Percentiles rank a stretch among this genome's conserved stretches.
Conservation (phyloP, 2,329 filamentous ascomycete genomes). For the Ophiostoma tasmaniense region DNA sequence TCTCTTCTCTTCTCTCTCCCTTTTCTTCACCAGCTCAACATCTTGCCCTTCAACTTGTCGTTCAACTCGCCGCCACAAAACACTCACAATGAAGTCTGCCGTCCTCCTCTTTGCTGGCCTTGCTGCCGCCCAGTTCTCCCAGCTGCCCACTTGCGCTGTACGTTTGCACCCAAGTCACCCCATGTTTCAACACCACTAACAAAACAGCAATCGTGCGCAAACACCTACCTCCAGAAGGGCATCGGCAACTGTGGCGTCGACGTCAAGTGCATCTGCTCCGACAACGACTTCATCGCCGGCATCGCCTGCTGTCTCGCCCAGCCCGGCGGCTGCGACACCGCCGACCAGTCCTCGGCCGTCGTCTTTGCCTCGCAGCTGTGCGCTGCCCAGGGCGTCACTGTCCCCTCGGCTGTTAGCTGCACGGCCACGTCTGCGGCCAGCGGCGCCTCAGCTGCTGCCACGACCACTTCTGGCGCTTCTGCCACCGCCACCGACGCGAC, state of each 20-base stretch:
- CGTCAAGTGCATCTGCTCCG: conserved; percentile 34
- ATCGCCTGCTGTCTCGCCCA: conserved; percentile 31
- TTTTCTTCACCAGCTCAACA: not conserved
- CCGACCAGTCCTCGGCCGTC: conserved; percentile 27
- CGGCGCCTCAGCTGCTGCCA: not conserved
- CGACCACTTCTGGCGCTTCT: conserved; percentile 13
- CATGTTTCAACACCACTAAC: not conserved
- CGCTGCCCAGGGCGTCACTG: conserved; percentile 27
- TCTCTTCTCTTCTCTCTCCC: no score
- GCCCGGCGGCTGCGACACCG: conserved; percentile 24
- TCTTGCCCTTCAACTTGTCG: not conserved
- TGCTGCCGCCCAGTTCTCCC: conserved; percentile 40
- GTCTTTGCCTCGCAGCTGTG: conserved; percentile 28
- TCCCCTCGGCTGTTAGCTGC: conserved; percentile 29
- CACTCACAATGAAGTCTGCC: conserved; percentile 36
- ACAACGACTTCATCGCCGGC: conserved; percentile 33
- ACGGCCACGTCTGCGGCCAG: conserved; percentile 17
- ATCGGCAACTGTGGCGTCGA: conserved; percentile 31
- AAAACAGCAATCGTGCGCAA: conserved; percentile 27
- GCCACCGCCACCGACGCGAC: conserved; percentile 7
- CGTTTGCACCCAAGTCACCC: conserved; percentile 24
- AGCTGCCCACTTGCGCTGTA: conserved; percentile 48
- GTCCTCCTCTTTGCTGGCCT: conserved; percentile 43
- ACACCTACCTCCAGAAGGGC: conserved; percentile 25
- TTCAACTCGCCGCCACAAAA: not conserved